These are phyloP conservation scores for Psilocybe sp. DNA, from an alignment of 768 basidiomycete genomes.

Conservation along the genomic window DNA sequence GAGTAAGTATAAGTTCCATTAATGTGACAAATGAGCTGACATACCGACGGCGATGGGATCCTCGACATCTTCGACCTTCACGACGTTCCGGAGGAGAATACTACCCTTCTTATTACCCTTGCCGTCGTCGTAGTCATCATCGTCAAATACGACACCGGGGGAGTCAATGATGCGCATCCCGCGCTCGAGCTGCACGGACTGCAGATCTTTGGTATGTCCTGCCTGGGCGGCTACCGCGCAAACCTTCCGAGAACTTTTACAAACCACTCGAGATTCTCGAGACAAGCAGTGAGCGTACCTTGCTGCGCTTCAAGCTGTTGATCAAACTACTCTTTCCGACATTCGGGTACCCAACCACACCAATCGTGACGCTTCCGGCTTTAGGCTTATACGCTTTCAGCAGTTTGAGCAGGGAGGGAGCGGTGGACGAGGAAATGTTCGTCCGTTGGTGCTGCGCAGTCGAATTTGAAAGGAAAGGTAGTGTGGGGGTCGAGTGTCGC, in stretches of 20 bases:
- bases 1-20: background rate
- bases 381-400: slow-evolving; percentile 81
- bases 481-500: slow-evolving; percentile 88
- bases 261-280: background rate
- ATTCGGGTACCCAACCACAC: slow-evolving; percentile 95
- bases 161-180: slow-evolving; percentile 93
- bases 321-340: slow-evolving; percentile 96
- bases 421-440: slow-evolving; percentile 76
- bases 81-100: slow-evolving; percentile 80
- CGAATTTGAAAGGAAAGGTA: slow-evolving; percentile 84
- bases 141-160: slow-evolving; percentile 96
- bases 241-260: slow-evolving; percentile 40
- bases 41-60: slow-evolving; percentile 88
- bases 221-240: slow-evolving; percentile 94
- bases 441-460: slow-evolving; percentile 75
- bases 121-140: slow-evolving; percentile 50
- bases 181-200: slow-evolving; percentile 89
- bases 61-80: slow-evolving; percentile 87
- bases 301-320: slow-evolving; percentile 86
- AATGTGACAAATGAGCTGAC: slow-evolving; percentile 21
- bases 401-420: slow-evolving; percentile 74
- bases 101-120: slow-evolving; percentile 53
- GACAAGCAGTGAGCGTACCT: slow-evolving; percentile 39
- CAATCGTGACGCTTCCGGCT: slow-evolving; percentile 74
- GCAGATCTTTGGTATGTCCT: slow-evolving; percentile 89